phyloP scores from a whole-genome alignment of 768 basidiomycete species.

The Lactarius indigo region DNA sequence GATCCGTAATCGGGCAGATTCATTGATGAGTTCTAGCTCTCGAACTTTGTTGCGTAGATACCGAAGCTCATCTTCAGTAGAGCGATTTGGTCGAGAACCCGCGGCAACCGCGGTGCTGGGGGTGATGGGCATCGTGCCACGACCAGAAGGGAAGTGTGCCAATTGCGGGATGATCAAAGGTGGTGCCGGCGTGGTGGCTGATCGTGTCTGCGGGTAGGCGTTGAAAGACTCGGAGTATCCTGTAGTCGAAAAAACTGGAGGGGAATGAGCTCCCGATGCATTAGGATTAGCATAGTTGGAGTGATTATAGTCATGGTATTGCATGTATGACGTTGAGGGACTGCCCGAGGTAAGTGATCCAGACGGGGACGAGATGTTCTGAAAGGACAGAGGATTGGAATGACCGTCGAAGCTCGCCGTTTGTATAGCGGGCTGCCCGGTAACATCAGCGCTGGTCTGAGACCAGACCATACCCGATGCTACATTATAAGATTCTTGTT shows the following conservation, averaged over 20 bases:
- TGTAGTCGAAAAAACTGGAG: constrained; percentile 21
- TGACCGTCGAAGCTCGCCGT: constrained; percentile 20
- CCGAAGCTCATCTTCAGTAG: constrained; percentile 48
- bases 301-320: constrained; percentile 25
- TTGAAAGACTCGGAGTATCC: constrained; percentile 25
- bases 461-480: constrained; percentile 28
- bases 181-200: neutral
- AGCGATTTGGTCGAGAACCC: constrained; percentile 27
- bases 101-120: constrained; percentile 26
- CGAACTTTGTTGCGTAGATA: constrained; percentile 54
- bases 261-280: constrained; percentile 16
- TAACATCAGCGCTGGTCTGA: constrained; percentile 20
- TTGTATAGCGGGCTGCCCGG: constrained; percentile 15
- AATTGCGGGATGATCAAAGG: constrained; percentile 26
- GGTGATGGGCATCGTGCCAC: constrained; percentile 29
- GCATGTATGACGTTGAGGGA: constrained; percentile 24
- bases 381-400: constrained; percentile 21
- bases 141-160: constrained; percentile 27
- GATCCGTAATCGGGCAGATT: constrained; percentile 46
- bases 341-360: constrained; percentile 23
- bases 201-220: constrained; percentile 21
- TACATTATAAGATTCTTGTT: constrained; percentile 28
- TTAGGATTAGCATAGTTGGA: constrained; percentile 25
- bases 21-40: constrained; percentile 61
- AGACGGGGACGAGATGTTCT: constrained; percentile 21